Evolutionary conservation across 169 alveolate genomes (phyloP).

Genomic region (Eimeria acervulina): DNA sequence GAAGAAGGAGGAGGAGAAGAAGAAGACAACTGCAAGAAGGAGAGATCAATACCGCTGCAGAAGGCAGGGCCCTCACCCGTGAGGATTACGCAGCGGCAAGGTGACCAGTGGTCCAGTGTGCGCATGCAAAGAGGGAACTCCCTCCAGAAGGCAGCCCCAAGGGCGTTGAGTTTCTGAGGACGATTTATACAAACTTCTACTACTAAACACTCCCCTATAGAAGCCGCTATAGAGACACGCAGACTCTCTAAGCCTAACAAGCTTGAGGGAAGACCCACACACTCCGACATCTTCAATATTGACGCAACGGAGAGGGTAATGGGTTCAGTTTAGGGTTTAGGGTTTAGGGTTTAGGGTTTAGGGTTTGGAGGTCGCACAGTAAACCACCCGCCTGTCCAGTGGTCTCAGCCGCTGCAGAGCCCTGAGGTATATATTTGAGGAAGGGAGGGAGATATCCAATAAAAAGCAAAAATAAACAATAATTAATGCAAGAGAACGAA

Average conservation of each 20-base stretch:
- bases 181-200: constrained; percentile 82
- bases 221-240: background rate
- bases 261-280: background rate
- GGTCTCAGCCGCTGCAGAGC: background rate
- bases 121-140: constrained; percentile 81
- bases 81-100: constrained; percentile 32
- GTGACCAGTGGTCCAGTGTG: constrained; percentile 17
- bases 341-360: constrained; percentile 12
- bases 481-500: too few species aligned
- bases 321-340: constrained; percentile 31
- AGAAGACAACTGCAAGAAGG: background rate
- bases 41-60: constrained; percentile 46
- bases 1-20: background rate
- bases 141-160: constrained; percentile 74
- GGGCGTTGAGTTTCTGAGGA: constrained; percentile 86
- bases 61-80: constrained; percentile 65
- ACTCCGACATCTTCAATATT: background rate
- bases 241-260: background rate
- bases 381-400: constrained; percentile 23
- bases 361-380: too few species aligned
- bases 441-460: background rate
- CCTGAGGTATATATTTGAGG: background rate
- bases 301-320: too few species aligned
- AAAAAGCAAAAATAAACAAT: background rate
- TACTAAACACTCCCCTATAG: background rate